A percentile compares a stretch with the other conserved stretches of the same genome.
phyloP scores from a whole-genome alignment of 169 alveolate species.

The Babesia sp. region DNA sequence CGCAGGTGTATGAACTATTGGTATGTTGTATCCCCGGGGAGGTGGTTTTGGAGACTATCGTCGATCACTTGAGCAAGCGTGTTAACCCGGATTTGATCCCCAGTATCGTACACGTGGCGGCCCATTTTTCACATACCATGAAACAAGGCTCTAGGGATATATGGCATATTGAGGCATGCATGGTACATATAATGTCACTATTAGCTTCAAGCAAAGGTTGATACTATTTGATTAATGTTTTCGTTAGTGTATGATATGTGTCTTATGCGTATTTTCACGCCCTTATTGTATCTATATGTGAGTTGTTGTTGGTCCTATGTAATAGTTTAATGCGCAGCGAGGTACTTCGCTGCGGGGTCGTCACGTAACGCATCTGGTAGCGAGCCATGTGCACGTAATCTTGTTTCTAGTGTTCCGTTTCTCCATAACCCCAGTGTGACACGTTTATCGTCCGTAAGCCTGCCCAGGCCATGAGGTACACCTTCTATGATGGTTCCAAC shows the following conservation, averaged over 20 bases:
- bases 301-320: neutral
- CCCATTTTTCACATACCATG: slow-evolving; percentile 75
- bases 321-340: neutral
- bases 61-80: slow-evolving; percentile 21
- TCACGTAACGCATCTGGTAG: slow-evolving; percentile 26
- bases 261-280: too few relatives aligned
- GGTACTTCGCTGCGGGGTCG: slow-evolving; percentile 30
- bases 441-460: slow-evolving; percentile 11
- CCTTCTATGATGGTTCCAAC: slow-evolving; percentile 38
- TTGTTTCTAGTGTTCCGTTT: slow-evolving; percentile 67
- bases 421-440: slow-evolving; percentile 37
- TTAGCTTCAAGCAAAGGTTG: slow-evolving; percentile 12
- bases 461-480: slow-evolving; percentile 38
- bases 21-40: slow-evolving; percentile 72
- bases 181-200: slow-evolving; percentile 75
- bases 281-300: neutral
- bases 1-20: slow-evolving; percentile 67
- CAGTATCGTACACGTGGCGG: slow-evolving; percentile 52
- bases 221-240: neutral
- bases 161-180: slow-evolving; percentile 82
- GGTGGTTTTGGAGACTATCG: slow-evolving; percentile 45
- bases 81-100: slow-evolving; percentile 57
- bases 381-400: slow-evolving; percentile 40
- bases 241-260: too few relatives aligned
- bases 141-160: slow-evolving; percentile 76